These are phyloP conservation scores for Cladosporium colombiae DNA, from an alignment of 2,329 filamentous ascomycete species.

Conservation along the genomic window DNA sequence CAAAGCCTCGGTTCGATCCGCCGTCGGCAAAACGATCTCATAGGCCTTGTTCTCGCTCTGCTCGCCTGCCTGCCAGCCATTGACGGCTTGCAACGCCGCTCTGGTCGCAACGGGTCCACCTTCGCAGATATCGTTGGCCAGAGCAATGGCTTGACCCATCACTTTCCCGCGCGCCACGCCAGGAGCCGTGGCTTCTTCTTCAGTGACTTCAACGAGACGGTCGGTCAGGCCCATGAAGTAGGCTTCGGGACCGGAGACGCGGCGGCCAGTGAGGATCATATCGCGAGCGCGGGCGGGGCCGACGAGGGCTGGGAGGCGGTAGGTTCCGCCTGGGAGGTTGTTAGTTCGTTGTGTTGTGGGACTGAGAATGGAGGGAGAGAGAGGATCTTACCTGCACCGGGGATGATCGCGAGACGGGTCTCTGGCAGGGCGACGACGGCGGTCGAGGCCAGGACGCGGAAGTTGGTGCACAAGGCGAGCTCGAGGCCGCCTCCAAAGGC, in stretches of 20 bases:
- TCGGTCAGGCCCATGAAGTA: constrained; percentile 91
- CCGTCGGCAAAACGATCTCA: constrained; percentile 75
- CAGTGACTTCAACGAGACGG: constrained; percentile 77
- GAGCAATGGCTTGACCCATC: constrained; percentile 71
- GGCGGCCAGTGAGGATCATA: constrained; percentile 84
- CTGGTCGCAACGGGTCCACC: constrained; percentile 82
- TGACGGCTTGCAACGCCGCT: constrained; percentile 77
- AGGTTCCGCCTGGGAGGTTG: constrained; percentile 68
- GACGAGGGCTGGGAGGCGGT: constrained; percentile 79
- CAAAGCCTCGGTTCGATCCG: constrained; percentile 86
- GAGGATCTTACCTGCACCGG: constrained; percentile 61
- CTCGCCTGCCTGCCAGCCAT: constrained; percentile 64
- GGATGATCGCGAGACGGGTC: constrained; percentile 89
- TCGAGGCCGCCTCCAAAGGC: constrained; percentile 94
- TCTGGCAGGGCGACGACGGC: constrained; percentile 83
- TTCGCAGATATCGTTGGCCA: constrained; percentile 85
- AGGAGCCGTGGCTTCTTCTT: constrained; percentile 55
- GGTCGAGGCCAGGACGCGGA: constrained; percentile 82
- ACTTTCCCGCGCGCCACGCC: constrained; percentile 65
- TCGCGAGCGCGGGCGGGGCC: constrained; percentile 82
- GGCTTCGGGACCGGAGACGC: constrained; percentile 79
- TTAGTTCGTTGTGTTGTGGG: neutral
- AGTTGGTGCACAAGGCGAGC: constrained; percentile 82
- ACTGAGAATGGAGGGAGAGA: neutral
- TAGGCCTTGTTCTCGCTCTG: constrained; percentile 86